phyloP scores from a whole-genome alignment of 306 rosid species.

The Vigna hirtella region DNA sequence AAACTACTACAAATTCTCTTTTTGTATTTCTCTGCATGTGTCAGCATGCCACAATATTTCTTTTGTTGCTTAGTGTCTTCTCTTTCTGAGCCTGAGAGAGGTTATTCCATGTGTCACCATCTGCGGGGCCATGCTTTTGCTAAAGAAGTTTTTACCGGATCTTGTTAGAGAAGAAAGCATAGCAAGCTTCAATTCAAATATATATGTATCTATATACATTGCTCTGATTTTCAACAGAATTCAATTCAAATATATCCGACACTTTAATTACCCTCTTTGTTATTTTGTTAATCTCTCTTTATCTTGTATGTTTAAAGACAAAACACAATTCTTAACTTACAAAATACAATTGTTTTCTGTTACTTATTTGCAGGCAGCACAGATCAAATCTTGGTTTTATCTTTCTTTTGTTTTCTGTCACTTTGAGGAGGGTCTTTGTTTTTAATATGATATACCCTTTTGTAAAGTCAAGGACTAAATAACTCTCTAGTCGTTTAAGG shows the following conservation, averaged over 20 bases:
- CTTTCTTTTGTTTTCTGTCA: background rate
- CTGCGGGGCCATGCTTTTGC: conserved; percentile 50
- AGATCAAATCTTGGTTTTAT: background rate
- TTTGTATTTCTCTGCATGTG: conserved; percentile 40
- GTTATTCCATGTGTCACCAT: conserved; percentile 56
- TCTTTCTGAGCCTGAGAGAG: conserved; percentile 25
- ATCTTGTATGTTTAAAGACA: conserved; percentile 41
- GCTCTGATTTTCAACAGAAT: conserved; percentile 36
- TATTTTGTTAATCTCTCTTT: conserved; percentile 43
- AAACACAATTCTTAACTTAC: conserved; percentile 25
- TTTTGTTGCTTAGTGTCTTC: conserved; percentile 14
- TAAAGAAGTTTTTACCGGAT: conserved; percentile 69
- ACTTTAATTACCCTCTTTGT: conserved; percentile 45
- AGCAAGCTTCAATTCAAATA: conserved; percentile 60
- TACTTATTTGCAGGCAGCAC: conserved; percentile 1
- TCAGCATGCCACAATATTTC: conserved; percentile 32
- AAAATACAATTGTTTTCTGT: background rate
- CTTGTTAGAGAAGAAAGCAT: conserved; percentile 80
- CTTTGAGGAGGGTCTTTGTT: background rate
- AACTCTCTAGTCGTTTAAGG: background rate
- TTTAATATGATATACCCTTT: background rate
- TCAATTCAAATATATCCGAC: conserved; percentile 35
- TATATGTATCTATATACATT: background rate
- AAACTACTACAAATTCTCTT: conserved; percentile 25
- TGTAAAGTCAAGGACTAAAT: no score